Base-by-base conservation (phyloP, 108 stramenopile genomes). In the Stephanodiscus triporus region DNA sequence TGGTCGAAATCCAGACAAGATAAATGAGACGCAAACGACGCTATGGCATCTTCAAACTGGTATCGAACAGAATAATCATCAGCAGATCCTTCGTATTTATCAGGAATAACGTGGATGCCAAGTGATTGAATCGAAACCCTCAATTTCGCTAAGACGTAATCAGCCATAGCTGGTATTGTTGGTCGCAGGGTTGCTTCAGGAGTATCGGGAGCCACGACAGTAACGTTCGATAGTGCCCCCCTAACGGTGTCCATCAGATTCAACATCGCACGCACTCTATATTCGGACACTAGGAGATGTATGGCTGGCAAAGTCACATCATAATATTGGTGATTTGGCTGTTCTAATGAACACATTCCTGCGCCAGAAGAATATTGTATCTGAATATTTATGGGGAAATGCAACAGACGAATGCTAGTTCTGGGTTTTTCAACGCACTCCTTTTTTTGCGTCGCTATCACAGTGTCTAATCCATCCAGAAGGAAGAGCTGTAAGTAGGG, bases 1-100 rank as follows among this genome's bases (percentile, higher is more conserved):
- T 79, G 73, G 19, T 77, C 70, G 11, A 87, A 64, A 66, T 93
- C 92, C 40, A 91, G 85, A 59, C 77, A 89, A 0, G 89, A 75
- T 19, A 86, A 66, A 34, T 86, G 63, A 22, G 78, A 82, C 8
- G 90, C 37, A 70, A 82, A 93, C 13, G 75, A 72, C 6, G 75
- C 38, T 30, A 90, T 57, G 34, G 45, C 75, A 34, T 85, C 85
- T 81, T 87, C 71, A 70, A 89, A 16, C 43, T 53, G 50, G 11
- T 47, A 5, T 40, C 50, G 65, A 24, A 63, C 30, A 7, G 19
- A 43, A 45, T 51, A 45, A 27, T 57, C 27, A 38, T 66, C 66
- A 32, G 43, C 40, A n/a, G 54, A n/a, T 40, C 49, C 45, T 16
- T 66, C 51, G 20, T 59, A 40, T 14, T 23, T 2, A 19, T 77